Evolutionary conservation across 495 filamentous ascomycete species (phyloP).

Genomic region (Margaritispora aquatica): DNA sequence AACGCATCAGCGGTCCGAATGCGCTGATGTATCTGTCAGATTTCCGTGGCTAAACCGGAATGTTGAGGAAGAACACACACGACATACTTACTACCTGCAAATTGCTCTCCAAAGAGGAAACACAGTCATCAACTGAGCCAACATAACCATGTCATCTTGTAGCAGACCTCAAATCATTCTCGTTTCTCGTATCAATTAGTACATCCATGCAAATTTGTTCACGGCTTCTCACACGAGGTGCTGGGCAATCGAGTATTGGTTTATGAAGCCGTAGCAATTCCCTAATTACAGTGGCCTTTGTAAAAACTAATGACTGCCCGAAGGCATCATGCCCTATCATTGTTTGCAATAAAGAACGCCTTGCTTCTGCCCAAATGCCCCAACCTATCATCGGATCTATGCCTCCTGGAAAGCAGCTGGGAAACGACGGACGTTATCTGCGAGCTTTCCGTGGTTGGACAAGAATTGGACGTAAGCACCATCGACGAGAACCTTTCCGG

Average conservation of each 20-base stretch:
- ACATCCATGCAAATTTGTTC: too few species aligned
- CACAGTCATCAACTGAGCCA: not conserved
- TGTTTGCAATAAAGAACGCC: slow-evolving; percentile 21
- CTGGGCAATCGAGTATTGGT: not conserved
- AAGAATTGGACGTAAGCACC: slow-evolving; percentile 99
- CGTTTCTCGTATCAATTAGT: too few species aligned
- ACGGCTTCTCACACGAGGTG: too few species aligned
- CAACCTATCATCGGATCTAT: slow-evolving; percentile 26
- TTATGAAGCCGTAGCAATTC: slow-evolving; percentile 21
- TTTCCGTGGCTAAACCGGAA: not conserved
- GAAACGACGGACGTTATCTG: slow-evolving; percentile 85
- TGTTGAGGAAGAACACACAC: not conserved
- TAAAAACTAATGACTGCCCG: slow-evolving; percentile 15
- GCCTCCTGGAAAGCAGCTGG: slow-evolving; percentile 72
- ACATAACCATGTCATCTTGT: not conserved
- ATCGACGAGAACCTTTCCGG: slow-evolving; percentile 85
- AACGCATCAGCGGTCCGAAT: not conserved
- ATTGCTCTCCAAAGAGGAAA: not conserved
- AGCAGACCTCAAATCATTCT: not conserved
- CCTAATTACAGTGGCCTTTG: slow-evolving; percentile 24
- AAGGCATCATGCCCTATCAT: slow-evolving; percentile 21
- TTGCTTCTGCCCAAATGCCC: slow-evolving; percentile 28
- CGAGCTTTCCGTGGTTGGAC: slow-evolving; percentile 77
- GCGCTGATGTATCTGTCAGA: not conserved
- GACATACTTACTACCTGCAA: not conserved